phyloP scores from a whole-genome alignment of 805 yeast genomes.

The Spathaspora gorwiae region DNA sequence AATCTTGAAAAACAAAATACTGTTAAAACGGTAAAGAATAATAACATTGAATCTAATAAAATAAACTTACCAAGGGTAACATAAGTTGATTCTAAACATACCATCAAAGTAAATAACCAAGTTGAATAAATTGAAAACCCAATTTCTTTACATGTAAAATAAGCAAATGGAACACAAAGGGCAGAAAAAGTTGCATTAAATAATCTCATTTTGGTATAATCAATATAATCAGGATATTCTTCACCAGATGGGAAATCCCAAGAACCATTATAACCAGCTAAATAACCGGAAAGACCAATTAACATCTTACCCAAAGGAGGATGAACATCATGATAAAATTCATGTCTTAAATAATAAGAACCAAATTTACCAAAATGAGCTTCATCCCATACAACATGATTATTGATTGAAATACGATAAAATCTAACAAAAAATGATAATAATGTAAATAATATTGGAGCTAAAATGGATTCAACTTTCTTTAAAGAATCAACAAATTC shows the following conservation, averaged over 20 bases:
- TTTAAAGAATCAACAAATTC: slow-evolving; percentile 25
- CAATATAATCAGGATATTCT: slow-evolving; percentile 55
- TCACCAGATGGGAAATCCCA: slow-evolving; percentile 70
- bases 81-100: slow-evolving; percentile 63
- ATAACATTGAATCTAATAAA: slow-evolving; percentile 68
- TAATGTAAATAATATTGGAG: slow-evolving; percentile 62
- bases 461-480: slow-evolving; percentile 37
- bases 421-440: slow-evolving; percentile 65
- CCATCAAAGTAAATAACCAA: slow-evolving; percentile 59
- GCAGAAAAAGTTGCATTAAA: slow-evolving; percentile 70
- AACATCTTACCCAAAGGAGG: slow-evolving; percentile 84
- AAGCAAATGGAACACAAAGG: slow-evolving; percentile 65
- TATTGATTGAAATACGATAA: slow-evolving; percentile 51
- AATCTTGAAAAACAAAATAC: slow-evolving; percentile 68
- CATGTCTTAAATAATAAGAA: slow-evolving; percentile 71
- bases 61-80: slow-evolving; percentile 72
- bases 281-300: slow-evolving; percentile 70
- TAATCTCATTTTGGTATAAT: slow-evolving; percentile 62
- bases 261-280: slow-evolving; percentile 81
- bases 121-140: slow-evolving; percentile 48
- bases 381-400: slow-evolving; percentile 81
- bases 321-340: slow-evolving; percentile 81
- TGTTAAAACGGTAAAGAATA: slow-evolving; percentile 77
- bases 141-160: slow-evolving; percentile 60
- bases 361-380: slow-evolving; percentile 90